phyloP scores from a whole-genome alignment of 2,329 filamentous ascomycete genomes.

The Colletotrichum simmondsii region DNA sequence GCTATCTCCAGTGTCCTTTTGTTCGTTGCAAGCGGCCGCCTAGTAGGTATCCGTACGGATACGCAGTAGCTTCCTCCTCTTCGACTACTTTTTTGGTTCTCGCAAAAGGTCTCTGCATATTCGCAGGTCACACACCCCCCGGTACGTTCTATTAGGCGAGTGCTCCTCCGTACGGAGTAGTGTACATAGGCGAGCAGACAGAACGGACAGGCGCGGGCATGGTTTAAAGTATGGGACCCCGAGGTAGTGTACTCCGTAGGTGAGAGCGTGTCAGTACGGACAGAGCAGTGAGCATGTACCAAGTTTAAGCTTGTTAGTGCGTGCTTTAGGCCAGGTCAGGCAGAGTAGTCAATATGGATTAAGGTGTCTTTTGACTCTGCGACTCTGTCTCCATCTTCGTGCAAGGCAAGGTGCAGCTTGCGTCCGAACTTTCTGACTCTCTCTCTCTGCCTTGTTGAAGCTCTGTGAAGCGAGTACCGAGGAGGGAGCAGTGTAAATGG shows the following conservation, averaged over 20 bases:
- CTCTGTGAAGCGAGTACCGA: neutral
- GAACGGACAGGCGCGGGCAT: neutral
- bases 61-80: neutral
- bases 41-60: neutral
- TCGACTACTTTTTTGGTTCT: neutral
- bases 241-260: neutral
- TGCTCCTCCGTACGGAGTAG: neutral
- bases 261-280: neutral
- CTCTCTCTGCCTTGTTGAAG: neutral
- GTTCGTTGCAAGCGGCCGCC: neutral
- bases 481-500: neutral
- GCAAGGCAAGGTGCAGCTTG: neutral
- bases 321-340: neutral
- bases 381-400: neutral
- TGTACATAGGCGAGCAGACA: neutral
- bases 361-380: neutral
- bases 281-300: neutral
- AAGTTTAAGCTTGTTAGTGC: neutral
- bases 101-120: neutral
- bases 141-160: too few relatives aligned
- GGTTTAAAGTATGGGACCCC: neutral
- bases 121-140: neutral
- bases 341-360: conserved; percentile 9
- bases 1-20: neutral
- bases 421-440: neutral